Conservation (phyloP, 768 basidiomycete species). For the Dacryopinax primogenitus region DNA sequence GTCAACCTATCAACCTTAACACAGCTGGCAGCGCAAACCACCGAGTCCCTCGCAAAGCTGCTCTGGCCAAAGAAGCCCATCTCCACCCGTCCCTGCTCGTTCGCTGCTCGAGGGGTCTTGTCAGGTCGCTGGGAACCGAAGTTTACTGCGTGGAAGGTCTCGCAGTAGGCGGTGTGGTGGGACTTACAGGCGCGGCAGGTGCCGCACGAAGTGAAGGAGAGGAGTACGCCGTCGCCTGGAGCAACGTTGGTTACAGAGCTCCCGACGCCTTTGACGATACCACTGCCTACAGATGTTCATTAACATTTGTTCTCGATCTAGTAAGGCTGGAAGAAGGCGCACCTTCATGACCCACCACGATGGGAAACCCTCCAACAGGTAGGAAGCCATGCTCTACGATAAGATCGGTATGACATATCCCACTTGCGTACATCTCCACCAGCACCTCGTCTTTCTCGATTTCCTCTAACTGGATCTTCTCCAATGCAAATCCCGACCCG, state of each 20-base stretch:
- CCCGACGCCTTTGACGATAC: neutral
- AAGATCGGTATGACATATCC: neutral
- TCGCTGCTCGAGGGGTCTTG: constrained; percentile 2
- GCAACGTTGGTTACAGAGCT: neutral
- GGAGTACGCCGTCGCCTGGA: neutral
- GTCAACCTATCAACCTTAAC: constrained; percentile 13
- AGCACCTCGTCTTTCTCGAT: neutral
- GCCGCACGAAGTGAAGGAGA: constrained; percentile 7
- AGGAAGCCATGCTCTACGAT: neutral
- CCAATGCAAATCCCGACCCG: neutral
- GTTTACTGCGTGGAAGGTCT: constrained; percentile 14
- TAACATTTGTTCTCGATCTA: neutral
- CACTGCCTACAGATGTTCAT: neutral
- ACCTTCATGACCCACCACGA: constrained; percentile 4
- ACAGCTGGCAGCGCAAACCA: constrained; percentile 17
- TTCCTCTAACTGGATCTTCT: neutral
- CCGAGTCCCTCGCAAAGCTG: constrained; percentile 17
- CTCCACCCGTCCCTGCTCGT: constrained; percentile 14
- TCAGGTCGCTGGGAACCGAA: constrained; percentile 14
- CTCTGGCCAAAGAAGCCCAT: constrained; percentile 22
- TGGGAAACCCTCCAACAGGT: neutral
- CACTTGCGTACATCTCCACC: constrained; percentile 2
- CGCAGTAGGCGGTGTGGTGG: neutral
- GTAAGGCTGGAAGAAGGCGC: neutral
- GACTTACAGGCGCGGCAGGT: neutral